phyloP scores from a whole-genome alignment of 2,329 filamentous ascomycete genomes.

The Cryphonectria parasitica region DNA sequence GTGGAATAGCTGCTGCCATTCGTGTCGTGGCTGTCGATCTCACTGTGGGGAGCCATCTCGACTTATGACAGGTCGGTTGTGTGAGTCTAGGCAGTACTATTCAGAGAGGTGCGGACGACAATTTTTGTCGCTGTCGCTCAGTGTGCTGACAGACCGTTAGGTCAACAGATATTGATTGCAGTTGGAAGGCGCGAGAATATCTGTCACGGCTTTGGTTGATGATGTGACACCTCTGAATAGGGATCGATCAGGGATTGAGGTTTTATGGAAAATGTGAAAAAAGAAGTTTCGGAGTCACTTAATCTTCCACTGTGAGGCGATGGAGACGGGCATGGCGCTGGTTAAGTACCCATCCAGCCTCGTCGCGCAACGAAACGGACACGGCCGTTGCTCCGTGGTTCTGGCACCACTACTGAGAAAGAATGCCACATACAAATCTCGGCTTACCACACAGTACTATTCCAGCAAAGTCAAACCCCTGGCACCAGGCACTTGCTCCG shows the following conservation, averaged over 20 bases:
- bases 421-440: constrained; percentile 5
- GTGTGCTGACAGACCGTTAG: not conserved
- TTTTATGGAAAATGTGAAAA: constrained; percentile 7
- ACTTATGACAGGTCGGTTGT: not conserved
- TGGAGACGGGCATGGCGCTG: constrained; percentile 20
- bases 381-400: constrained; percentile 15
- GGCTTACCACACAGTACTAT: constrained; percentile 12
- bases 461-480: constrained; percentile 5
- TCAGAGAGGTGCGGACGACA: not conserved
- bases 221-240: not conserved
- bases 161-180: constrained; percentile 1
- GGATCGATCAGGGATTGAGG: constrained; percentile 6
- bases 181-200: not conserved
- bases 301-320: constrained; percentile 3
- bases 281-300: constrained; percentile 9
- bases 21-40: constrained; percentile 25
- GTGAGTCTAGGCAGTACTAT: not conserved
- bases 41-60: constrained; percentile 29
- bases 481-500: not conserved
- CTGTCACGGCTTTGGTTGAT: not conserved
- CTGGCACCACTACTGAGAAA: constrained; percentile 7
- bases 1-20: constrained; percentile 25
- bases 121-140: constrained; percentile 7
- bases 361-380: constrained; percentile 6
- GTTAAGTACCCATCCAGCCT: constrained; percentile 27